Evolutionary conservation across 352 stramenopile genomes (phyloP).

Genomic region (Phytopythium cucurbitacearum): DNA sequence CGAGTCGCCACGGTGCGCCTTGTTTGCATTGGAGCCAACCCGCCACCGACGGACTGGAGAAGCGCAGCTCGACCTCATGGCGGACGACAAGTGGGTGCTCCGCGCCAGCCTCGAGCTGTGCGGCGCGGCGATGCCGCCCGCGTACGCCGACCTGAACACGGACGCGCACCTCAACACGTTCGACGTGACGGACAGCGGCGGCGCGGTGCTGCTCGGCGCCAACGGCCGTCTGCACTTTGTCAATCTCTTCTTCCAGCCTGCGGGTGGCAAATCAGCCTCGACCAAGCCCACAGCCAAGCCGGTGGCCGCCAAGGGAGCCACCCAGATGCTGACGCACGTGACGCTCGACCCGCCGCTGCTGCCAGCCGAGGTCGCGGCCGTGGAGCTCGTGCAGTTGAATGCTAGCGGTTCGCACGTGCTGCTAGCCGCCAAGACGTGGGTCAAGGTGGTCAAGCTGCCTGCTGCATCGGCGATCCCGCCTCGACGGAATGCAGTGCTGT

Average conservation of each 20-base stretch:
- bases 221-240: slow-evolving; percentile 46
- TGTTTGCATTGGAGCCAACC: too few relatives aligned
- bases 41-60: too few relatives aligned
- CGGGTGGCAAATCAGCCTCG: slow-evolving; percentile 1
- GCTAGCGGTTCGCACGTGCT: slow-evolving; percentile 44
- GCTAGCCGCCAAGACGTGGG: slow-evolving; percentile 49
- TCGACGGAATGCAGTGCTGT: too few relatives aligned
- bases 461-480: neutral
- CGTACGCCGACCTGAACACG: slow-evolving; percentile 45
- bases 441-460: slow-evolving; percentile 59
- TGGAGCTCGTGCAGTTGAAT: slow-evolving; percentile 65
- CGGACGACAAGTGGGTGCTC: slow-evolving; percentile 49
- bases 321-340: slow-evolving; percentile 40
- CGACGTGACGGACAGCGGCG: slow-evolving; percentile 51
- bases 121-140: slow-evolving; percentile 44
- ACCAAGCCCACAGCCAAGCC: slow-evolving; percentile 9
- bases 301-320: neutral
- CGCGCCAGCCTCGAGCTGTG: slow-evolving; percentile 53
- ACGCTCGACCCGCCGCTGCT: slow-evolving; percentile 55
- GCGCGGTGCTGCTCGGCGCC: slow-evolving; percentile 44
- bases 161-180: slow-evolving; percentile 61
- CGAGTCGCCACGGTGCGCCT: too few relatives aligned
- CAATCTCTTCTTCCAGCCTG: slow-evolving; percentile 39
- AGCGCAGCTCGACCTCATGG: neutral
- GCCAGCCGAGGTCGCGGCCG: slow-evolving; percentile 32